These are phyloP conservation scores for Heracleum sosnowskyi DNA, from an alignment of 129 eudicot genomes.

Conservation along the genomic window DNA sequence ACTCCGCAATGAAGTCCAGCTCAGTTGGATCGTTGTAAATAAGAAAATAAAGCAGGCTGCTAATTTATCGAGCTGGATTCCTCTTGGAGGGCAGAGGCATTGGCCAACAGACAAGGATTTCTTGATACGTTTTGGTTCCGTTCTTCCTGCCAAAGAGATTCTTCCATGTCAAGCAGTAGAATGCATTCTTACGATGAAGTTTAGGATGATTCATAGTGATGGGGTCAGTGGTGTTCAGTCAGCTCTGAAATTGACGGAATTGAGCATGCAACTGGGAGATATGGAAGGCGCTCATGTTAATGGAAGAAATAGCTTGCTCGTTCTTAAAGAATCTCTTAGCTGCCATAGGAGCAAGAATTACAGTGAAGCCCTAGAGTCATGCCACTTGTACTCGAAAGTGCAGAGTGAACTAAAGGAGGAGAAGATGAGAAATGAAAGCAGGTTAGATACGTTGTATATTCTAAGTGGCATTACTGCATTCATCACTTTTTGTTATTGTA, in stretches of 20 bases:
- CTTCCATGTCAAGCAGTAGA: slow-evolving; percentile 78
- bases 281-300: slow-evolving; percentile 93
- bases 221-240: slow-evolving; percentile 21
- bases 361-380: slow-evolving; percentile 68
- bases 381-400: slow-evolving; percentile 58
- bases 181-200: slow-evolving; percentile 68
- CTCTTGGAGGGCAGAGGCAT: slow-evolving; percentile 83
- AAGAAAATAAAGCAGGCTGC: slow-evolving; percentile 71
- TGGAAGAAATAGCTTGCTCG: slow-evolving; percentile 76
- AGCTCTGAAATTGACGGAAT: slow-evolving; percentile 52
- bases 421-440: slow-evolving; percentile 74
- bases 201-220: slow-evolving; percentile 33
- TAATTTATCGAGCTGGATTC: slow-evolving; percentile 79
- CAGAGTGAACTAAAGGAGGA: slow-evolving; percentile 72
- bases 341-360: slow-evolving; percentile 71
- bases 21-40: slow-evolving; percentile 91
- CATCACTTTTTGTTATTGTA: slow-evolving; percentile 43
- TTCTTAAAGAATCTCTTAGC: slow-evolving; percentile 69
- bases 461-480: slow-evolving; percentile 66
- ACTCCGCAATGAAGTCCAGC: slow-evolving; percentile 53
- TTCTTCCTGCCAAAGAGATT: slow-evolving; percentile 84
- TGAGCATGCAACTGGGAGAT: slow-evolving; percentile 91
- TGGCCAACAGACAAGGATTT: slow-evolving; percentile 93
- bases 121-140: slow-evolving; percentile 70
- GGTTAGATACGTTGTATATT: slow-evolving; percentile 67